Conservation (phyloP, 768 basidiomycete species). For the Brasilioporus rufonigricans region DNA sequence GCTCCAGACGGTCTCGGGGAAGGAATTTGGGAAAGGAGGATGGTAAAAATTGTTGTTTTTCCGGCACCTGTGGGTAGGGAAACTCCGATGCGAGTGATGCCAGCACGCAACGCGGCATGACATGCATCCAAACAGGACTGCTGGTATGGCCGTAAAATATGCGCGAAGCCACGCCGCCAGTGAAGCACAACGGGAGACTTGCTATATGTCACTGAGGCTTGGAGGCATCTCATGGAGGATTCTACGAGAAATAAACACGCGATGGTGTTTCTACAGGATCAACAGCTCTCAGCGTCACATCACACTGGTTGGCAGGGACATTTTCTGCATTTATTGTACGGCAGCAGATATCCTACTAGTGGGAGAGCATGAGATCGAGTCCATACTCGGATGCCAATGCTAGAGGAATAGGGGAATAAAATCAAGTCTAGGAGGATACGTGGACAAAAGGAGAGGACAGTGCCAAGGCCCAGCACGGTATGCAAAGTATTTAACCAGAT, state of each 20-base stretch:
- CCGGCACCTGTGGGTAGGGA: conserved; percentile 83
- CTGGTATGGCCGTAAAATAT: conserved; percentile 81
- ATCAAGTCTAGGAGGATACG: conserved; percentile 34
- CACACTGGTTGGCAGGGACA: background rate
- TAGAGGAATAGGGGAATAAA: conserved; percentile 30
- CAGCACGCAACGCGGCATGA: conserved; percentile 61
- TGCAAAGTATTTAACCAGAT: conserved; percentile 32
- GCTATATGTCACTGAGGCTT: background rate
- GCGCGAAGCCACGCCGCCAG: conserved; percentile 9
- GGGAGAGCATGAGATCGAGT: conserved; percentile 22
- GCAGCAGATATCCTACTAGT: conserved; percentile 18
- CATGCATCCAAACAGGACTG: conserved; percentile 77
- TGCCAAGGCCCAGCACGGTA: conserved; percentile 28
- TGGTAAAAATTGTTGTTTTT: conserved; percentile 92
- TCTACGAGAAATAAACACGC: background rate
- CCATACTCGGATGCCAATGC: conserved; percentile 22
- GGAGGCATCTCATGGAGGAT: conserved; percentile 12
- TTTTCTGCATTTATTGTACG: conserved; percentile 18
- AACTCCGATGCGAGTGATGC: conserved; percentile 76
- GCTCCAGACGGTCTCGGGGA: conserved; percentile 45
- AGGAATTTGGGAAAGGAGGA: conserved; percentile 65
- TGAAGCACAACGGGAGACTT: background rate
- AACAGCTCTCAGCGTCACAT: no score
- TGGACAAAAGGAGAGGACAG: conserved; percentile 31
- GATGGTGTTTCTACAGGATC: no score